A percentile compares a stretch with the other conserved stretches of the same genome.
These are phyloP conservation scores for Chamaenerion angustifolium DNA, from an alignment of 345 rosid genomes.

Conservation along the genomic window DNA sequence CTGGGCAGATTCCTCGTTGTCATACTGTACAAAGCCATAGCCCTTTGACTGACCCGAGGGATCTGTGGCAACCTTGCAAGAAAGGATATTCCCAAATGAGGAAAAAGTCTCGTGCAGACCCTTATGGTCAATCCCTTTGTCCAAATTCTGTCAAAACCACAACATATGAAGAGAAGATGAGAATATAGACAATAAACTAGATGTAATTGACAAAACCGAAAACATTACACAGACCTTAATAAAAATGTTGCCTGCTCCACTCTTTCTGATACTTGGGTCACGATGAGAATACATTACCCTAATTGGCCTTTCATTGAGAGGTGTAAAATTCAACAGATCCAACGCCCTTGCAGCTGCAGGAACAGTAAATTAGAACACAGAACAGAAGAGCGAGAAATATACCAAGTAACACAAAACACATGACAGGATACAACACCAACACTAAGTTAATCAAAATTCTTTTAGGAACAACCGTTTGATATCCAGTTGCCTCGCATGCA, in stretches of 20 bases:
- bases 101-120: constrained; percentile 79
- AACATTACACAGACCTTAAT: constrained; percentile 46
- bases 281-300: constrained; percentile 85
- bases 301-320: constrained; percentile 61
- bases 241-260: constrained; percentile 93
- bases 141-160: constrained; percentile 53
- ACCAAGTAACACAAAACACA: no score
- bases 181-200: not conserved
- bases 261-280: constrained; percentile 59
- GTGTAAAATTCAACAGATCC: constrained; percentile 62
- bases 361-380: no score
- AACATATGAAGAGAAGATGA: not conserved
- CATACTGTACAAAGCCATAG: constrained; percentile 92
- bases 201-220: not conserved
- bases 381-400: no score
- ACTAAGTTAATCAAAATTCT: not conserved
- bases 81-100: constrained; percentile 66
- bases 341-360: constrained; percentile 72
- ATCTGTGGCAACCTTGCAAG: constrained; percentile 92
- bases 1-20: constrained; percentile 64
- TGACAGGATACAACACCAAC: not conserved
- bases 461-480: no score
- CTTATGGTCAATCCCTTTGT: constrained; percentile 79
- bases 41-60: constrained; percentile 76
- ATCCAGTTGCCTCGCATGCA: no score